Conservation (phyloP, 1,284 basidiomycete species). For the Moesziomyces sp. region DNA sequence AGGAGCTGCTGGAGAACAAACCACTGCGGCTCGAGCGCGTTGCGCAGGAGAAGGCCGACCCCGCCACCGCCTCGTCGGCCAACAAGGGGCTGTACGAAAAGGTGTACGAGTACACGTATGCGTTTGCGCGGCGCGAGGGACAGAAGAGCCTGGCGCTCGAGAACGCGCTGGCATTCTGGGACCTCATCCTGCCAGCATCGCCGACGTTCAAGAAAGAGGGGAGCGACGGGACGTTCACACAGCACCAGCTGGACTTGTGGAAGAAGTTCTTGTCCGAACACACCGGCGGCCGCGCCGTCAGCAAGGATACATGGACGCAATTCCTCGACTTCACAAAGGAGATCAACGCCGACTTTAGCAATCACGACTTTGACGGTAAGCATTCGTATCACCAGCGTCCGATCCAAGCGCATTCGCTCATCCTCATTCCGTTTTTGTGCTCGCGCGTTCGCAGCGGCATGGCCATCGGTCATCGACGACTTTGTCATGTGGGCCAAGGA, state of each 20-base stretch:
- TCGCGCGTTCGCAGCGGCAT: constrained; percentile 74
- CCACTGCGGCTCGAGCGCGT: constrained; percentile 41
- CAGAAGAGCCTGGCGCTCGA: constrained; percentile 74
- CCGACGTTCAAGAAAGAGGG: constrained; percentile 72
- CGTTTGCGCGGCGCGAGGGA: constrained; percentile 82
- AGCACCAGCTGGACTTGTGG: constrained; percentile 81
- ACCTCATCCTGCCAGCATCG: constrained; percentile 81
- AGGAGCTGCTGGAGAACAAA: constrained; percentile 53
- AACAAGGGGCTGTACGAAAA: constrained; percentile 74
- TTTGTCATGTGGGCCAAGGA: constrained; percentile 73
- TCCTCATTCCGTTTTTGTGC: not conserved
- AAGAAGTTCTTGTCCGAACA: constrained; percentile 80
- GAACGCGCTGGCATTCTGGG: constrained; percentile 85
- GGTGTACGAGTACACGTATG: constrained; percentile 89
- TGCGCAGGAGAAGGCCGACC: constrained; percentile 42
- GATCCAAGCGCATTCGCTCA: too few species aligned
- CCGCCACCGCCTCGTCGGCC: constrained; percentile 25
- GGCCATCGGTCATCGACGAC: constrained; percentile 88
- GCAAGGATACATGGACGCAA: constrained; percentile 90
- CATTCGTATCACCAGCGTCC: too few species aligned
- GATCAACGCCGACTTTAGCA: constrained; percentile 81
- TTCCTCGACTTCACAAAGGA: constrained; percentile 83
- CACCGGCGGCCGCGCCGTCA: constrained; percentile 80
- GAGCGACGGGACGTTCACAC: constrained; percentile 74
- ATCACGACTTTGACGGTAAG: constrained; percentile 86